Evolutionary conservation across 352 stramenopile species (phyloP), one percentile per base, ranked within the genome.

Genomic region (Phytopythium vexans): DNA sequence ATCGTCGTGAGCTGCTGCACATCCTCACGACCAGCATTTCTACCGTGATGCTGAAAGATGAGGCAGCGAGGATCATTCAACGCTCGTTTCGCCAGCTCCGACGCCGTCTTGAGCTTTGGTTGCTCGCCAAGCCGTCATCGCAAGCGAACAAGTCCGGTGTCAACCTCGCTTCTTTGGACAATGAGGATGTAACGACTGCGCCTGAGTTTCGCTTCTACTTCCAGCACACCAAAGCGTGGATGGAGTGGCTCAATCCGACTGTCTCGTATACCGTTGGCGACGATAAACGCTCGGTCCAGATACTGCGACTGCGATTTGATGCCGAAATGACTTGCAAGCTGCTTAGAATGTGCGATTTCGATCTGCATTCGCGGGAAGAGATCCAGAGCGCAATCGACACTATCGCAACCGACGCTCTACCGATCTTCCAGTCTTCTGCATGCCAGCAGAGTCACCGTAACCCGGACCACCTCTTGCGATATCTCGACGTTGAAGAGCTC

Each of bases 401-500:
- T 37, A 57, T 89, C 8, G 36, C 53, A 1, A 10, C 21, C 7
- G 79, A 88, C 47, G 56, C 63, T 4, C 41, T 62, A 4, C 57
- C 70, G 3, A 61, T 86, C 14, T 38, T 83, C 11, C 39, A 60
- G 14, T 72, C 62, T 39, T 36, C 51, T 50, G 39, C 53, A 15
- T 69, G 60, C 21, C 14, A 49, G 1, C 36, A 54, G 36, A 68
- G 64, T 41, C 57, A 68, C 33, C 43, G 49, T 2, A 54, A 52
- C 5, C 21, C 51, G 6, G 62, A 54, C 7, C 41, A 40, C 8
- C 49, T 58, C 21, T 51, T 63, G 3, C 37, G 55, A n/a, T 67
- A 69, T 11, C 46, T 77, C 21, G 74, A 85, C 34, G 70, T 88
- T 9, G 73, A 70, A 15, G 77, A 84, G 65, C 55, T 76, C 35